phyloP scores from a whole-genome alignment of 2,329 filamentous ascomycete species.

The Boeremia exigua region DNA sequence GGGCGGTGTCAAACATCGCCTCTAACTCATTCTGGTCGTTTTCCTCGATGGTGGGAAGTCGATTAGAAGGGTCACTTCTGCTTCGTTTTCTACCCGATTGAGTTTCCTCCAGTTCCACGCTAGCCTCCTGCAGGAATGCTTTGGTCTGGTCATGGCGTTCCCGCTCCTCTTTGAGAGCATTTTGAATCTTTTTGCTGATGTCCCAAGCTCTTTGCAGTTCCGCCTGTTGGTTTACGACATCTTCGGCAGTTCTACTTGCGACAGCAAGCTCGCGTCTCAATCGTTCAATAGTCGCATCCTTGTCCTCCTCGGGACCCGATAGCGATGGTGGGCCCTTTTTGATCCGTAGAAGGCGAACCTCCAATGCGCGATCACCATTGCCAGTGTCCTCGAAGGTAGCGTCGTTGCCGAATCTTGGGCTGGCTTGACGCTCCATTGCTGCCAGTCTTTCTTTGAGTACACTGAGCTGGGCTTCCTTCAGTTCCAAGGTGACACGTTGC shows the following conservation, averaged over 20 bases:
- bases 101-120: conserved; percentile 21
- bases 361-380: conserved; percentile 38
- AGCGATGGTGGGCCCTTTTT: conserved; percentile 35
- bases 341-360: conserved; percentile 39
- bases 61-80: conserved; percentile 19
- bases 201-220: conserved; percentile 44
- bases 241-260: conserved; percentile 26
- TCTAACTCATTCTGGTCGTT: conserved; percentile 43
- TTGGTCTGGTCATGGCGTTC: conserved; percentile 36
- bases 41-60: conserved; percentile 43
- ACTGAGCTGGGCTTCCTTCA: conserved; percentile 40
- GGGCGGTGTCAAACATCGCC: conserved; percentile 44
- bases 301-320: conserved; percentile 34
- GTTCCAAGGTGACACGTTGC: conserved; percentile 35
- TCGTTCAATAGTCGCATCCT: conserved; percentile 34
- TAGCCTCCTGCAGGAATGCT: conserved; percentile 31
- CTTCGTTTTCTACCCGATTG: conserved; percentile 14
- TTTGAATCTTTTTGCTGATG: conserved; percentile 37
- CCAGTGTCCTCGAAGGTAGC: conserved; percentile 14
- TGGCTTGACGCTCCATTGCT: conserved; percentile 32
- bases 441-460: conserved; percentile 38
- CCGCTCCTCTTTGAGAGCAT: conserved; percentile 36
- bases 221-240: conserved; percentile 34
- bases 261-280: conserved; percentile 36
- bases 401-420: conserved; percentile 20